Base-by-base conservation (phyloP, 768 basidiomycete genomes). In the Termitomyces sp. region DNA sequence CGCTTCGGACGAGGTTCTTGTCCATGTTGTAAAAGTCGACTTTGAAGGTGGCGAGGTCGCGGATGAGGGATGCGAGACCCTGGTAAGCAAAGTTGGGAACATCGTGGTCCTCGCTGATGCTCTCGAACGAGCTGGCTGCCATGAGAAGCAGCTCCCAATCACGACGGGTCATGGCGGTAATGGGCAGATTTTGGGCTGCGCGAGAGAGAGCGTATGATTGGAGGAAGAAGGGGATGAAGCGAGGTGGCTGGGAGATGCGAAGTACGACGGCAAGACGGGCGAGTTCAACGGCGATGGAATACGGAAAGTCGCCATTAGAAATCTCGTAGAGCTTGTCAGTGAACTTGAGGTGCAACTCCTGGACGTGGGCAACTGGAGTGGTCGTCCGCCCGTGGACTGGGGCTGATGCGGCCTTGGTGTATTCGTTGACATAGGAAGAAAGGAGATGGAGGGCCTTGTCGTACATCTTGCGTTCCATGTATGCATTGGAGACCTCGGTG, bases 101-200 rank as follows among this genome's bases (percentile, higher is more conserved):
- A 12, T 59, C 12, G 62, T 46, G 23, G 68, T 69, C 40, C 66
- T 70, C 9, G 32, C 32, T 64, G 58, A 72, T 71, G 13, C 69
- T 64, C 55, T 77, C 75, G 32, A 74, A 67, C 30, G 76, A 68
- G 8, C 72, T 65, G 3, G 79, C 74, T 7, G 79, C 77, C 32
- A 74, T 75, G 1, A 80, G 63, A 18, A 88, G 63, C 7, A 77
- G 66, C 44, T 79, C 78, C 74, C 83, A 81, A 41, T 85, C 83
- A 7, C 69, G 62, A 0, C 63, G 3, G 0, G 65, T 61, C 47
- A 86, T 73, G 4, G 72, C 69, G 2, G 56, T 44, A n/a, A 63
- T 50, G 0, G 68, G 63, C 50, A 74, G 56, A 38, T 62, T 62
- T 7, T 67, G 68, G 18, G 66, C 50, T 54, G 64, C 61, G 61